Conservation (phyloP, 1,284 basidiomycete species). For the Ustilago esculenta region DNA sequence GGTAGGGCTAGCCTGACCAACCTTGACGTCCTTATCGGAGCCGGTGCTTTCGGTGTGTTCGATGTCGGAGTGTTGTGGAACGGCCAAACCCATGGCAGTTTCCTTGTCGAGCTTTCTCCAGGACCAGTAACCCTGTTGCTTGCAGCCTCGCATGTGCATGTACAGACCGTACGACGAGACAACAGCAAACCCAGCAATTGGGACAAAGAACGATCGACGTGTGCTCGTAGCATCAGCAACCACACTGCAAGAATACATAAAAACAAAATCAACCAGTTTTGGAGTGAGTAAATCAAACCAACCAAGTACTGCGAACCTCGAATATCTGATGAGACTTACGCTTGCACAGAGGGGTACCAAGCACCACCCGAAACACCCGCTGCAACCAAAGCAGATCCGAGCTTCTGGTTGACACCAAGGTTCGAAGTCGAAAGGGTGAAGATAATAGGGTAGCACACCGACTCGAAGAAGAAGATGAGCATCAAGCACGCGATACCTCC, state of each 20-base stretch:
- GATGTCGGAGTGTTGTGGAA: constrained; percentile 6
- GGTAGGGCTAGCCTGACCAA: constrained; percentile 10
- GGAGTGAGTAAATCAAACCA: too few species aligned
- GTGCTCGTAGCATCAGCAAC: constrained; percentile 72
- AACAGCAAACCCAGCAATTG: constrained; percentile 33
- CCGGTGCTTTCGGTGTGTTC: constrained; percentile 20
- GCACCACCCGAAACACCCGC: constrained; percentile 78
- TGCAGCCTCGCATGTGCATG: constrained; percentile 38
- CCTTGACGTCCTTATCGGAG: constrained; percentile 36
- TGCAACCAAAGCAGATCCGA: constrained; percentile 38
- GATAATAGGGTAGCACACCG: constrained; percentile 69
- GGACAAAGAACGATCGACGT: constrained; percentile 30
- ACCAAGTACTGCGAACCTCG: too few species aligned
- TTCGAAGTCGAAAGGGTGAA: constrained; percentile 77
- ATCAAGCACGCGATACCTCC: constrained; percentile 76
- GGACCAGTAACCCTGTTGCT: constrained; percentile 23
- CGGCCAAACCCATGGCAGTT: constrained; percentile 19
- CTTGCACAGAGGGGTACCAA: constrained; percentile 79
- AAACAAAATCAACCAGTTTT: too few species aligned
- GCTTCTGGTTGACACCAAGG: constrained; percentile 44
- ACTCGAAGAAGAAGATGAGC: constrained; percentile 80
- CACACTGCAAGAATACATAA: too few species aligned
- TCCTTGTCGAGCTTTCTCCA: constrained; percentile 41
- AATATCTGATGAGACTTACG: too few species aligned
- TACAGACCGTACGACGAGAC: constrained; percentile 38